Conservation (phyloP, 257 asterid genomes). For the Solanum pennellii region DNA sequence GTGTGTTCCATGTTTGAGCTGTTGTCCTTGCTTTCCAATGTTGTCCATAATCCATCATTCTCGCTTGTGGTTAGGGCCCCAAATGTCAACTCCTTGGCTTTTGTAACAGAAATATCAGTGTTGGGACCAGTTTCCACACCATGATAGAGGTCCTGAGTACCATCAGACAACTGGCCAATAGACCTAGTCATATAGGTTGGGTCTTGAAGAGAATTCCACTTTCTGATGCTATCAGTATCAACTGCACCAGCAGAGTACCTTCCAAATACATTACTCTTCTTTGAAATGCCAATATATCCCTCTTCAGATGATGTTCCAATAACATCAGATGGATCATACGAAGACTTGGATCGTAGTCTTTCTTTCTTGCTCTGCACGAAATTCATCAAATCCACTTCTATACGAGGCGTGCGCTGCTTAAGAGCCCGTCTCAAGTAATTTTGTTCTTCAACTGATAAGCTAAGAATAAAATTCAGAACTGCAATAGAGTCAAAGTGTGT, state of each 20-base stretch:
- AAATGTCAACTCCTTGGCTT: slow-evolving; percentile 42
- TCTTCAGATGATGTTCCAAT: slow-evolving; percentile 94
- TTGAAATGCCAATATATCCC: slow-evolving; percentile 59
- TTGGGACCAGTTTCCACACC: slow-evolving; percentile 35
- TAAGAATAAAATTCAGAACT: slow-evolving; percentile 75
- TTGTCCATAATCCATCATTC: slow-evolving; percentile 30
- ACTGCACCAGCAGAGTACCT: slow-evolving; percentile 88
- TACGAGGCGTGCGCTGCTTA: slow-evolving; percentile 95
- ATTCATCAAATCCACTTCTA: slow-evolving; percentile 96
- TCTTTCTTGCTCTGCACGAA: slow-evolving; percentile 94
- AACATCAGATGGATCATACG: slow-evolving; percentile 69
- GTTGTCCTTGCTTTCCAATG: slow-evolving; percentile 24
- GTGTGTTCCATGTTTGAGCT: slow-evolving; percentile 34
- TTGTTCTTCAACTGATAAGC: slow-evolving; percentile 93
- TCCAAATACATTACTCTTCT: slow-evolving; percentile 65
- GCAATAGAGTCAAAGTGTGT: slow-evolving; percentile 74
- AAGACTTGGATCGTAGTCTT: slow-evolving; percentile 56
- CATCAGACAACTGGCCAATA: slow-evolving; percentile 36
- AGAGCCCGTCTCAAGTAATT: slow-evolving; percentile 91
- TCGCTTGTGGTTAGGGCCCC: slow-evolving; percentile 28
- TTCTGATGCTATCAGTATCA: slow-evolving; percentile 81
- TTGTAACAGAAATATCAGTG: slow-evolving; percentile 32
- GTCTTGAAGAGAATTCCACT: slow-evolving; percentile 58
- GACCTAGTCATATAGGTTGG: slow-evolving; percentile 16
- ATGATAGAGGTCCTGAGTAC: slow-evolving; percentile 35